These are phyloP conservation scores for Chlorella ohadii DNA, from an alignment of 139 green algal genomes.

Conservation along the genomic window DNA sequence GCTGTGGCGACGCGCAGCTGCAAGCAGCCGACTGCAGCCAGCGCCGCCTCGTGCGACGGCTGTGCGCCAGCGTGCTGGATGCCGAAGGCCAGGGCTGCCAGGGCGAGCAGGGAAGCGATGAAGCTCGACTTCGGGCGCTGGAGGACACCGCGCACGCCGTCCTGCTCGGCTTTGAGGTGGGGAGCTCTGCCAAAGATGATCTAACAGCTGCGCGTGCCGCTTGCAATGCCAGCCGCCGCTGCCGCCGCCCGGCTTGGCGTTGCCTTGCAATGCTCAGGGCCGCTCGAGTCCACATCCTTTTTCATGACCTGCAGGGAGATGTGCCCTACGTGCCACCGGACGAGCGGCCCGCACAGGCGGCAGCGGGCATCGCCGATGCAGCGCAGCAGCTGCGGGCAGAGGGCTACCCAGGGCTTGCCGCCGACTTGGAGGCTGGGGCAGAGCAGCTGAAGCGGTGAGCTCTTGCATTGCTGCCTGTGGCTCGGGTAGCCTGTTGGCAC, in stretches of 20 bases:
- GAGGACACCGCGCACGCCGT: slow-evolving; percentile 23
- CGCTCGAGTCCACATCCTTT: not conserved
- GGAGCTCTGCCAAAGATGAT: not conserved
- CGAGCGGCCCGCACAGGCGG: not conserved
- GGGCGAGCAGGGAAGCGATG: too few species aligned
- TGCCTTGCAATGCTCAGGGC: not conserved
- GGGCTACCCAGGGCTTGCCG: slow-evolving; percentile 4
- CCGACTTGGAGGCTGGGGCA: not conserved
- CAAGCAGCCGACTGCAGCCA: too few species aligned
- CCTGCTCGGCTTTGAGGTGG: slow-evolving; percentile 17
- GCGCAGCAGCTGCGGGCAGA: not conserved
- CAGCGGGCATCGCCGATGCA: not conserved
- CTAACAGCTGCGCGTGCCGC: not conserved
- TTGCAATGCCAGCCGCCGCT: not conserved
- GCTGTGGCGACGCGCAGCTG: too few species aligned
- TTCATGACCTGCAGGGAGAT: not conserved
- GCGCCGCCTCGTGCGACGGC: not conserved
- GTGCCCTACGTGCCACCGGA: slow-evolving; percentile 7
- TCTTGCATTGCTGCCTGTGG: too few species aligned
- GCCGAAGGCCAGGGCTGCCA: too few species aligned
- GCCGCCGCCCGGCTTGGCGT: too few species aligned
- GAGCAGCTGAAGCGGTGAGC: not conserved
- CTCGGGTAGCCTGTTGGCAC: too few species aligned
- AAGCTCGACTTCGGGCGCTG: not conserved
- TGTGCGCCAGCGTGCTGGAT: not conserved